These are phyloP conservation scores for Lactarius akahatsu DNA, from an alignment of 768 basidiomycete species.

Conservation along the genomic window DNA sequence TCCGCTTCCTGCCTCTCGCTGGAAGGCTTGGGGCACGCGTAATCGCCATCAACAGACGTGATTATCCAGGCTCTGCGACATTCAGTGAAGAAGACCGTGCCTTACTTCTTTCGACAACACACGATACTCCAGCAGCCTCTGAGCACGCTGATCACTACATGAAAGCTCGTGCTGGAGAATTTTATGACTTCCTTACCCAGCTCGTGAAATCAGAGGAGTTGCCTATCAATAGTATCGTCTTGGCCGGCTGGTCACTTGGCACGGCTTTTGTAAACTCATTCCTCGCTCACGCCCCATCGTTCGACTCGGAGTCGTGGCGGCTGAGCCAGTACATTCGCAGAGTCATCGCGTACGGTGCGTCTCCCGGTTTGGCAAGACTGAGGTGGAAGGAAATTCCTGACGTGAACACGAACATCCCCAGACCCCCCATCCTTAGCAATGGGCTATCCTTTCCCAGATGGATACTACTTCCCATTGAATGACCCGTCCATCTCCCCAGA, in stretches of 20 bases:
- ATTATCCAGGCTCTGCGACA: slow-evolving; percentile 5
- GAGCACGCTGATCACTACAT: background rate
- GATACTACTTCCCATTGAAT: background rate
- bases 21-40: background rate
- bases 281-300: background rate
- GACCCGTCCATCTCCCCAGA: background rate
- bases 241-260: slow-evolving; percentile 1
- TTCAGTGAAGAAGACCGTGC: background rate
- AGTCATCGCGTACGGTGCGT: slow-evolving; percentile 3
- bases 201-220: background rate
- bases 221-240: background rate
- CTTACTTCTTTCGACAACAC: background rate
- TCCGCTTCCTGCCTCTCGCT: background rate
- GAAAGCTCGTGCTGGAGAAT: background rate
- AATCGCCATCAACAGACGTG: background rate
- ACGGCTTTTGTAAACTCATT: background rate
- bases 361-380: background rate
- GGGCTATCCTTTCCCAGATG: background rate
- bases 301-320: background rate
- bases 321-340: background rate
- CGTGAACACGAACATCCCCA: background rate
- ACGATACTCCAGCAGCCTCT: background rate
- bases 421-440: background rate
- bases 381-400: background rate
- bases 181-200: background rate